phyloP scores from a whole-genome alignment of 2,329 filamentous ascomycete genomes.

The Camillea tinctor region DNA sequence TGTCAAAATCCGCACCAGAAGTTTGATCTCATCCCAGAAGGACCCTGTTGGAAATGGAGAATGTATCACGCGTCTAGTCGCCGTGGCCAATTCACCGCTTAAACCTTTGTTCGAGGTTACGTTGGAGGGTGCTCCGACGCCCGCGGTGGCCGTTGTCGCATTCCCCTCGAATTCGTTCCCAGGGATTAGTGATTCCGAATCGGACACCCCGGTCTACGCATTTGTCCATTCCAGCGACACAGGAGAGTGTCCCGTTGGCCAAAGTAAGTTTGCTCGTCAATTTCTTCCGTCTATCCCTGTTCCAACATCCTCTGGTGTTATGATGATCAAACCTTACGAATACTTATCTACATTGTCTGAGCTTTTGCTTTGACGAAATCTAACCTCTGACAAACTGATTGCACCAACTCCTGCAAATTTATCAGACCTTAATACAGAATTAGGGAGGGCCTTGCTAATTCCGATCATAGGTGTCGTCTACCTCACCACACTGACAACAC shows the following conservation, averaged over 20 bases:
- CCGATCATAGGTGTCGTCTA: conserved; percentile 35
- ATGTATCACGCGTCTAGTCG: conserved; percentile 60
- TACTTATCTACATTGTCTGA: conserved; percentile 99
- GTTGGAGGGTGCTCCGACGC: conserved; percentile 72
- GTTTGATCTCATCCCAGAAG: conserved; percentile 48
- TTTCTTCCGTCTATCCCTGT: conserved; percentile 16
- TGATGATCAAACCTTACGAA: conserved; percentile 82
- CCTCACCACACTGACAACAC: conserved; percentile 38
- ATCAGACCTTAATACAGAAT: neutral
- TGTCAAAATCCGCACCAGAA: conserved; percentile 53
- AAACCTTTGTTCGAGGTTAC: conserved; percentile 65
- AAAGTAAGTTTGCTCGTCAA: conserved; percentile 69
- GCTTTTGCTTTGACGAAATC: conserved; percentile 78
- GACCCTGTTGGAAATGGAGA: conserved; percentile 24
- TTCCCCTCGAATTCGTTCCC: conserved; percentile 56
- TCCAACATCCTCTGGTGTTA: conserved; percentile 46
- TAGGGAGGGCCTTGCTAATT: conserved; percentile 14
- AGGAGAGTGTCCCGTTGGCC: conserved; percentile 82
- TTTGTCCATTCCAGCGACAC: conserved; percentile 85
- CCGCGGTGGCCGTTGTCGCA: conserved; percentile 70
- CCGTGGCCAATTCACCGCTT: conserved; percentile 67
- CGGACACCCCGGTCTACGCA: conserved; percentile 52
- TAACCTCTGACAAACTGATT: conserved; percentile 88
- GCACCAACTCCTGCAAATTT: conserved; percentile 35
- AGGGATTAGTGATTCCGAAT: conserved; percentile 30